Evolutionary conservation across 176 grass and related monocot genomes (phyloP), one percentile per base, ranked within the genome.

Genomic region (Eleusine indica): DNA sequence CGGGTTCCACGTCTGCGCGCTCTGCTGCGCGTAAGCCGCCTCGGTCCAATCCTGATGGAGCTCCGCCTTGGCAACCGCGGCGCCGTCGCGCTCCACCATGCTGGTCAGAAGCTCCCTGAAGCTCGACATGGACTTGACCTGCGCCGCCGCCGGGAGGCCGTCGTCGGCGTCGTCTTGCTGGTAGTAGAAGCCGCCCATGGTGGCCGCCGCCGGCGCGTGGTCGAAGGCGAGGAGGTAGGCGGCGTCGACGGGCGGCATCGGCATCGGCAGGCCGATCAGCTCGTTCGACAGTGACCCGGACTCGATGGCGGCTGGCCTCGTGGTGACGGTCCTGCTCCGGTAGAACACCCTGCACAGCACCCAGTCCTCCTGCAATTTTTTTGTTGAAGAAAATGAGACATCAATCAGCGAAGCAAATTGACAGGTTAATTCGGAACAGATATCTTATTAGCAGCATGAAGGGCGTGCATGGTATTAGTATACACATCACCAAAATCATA

Each of bases 261-360:
- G 57, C 37, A 48, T 39, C 19, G 67, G 47, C 73, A 82, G 8
- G 21, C 73, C 44, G 40, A 71, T 71, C 8, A 74, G 48, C 3
- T 90, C 79, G 28, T 67, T 17, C 60, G 49, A 68, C 7, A 68
- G 74, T 12, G 83, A 68, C 22, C 28, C 38, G 15, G 13, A 38
- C 22, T 79, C 84, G 22, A 74, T 69, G 51, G 68, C n/a, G 4
- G 49, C 7, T 15, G 73, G 19, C 18, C 60, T 48, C 19, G 80
- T 28, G 0, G 22, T 41, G 4, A 75, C 25, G 0, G 80, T 64
- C 42, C 74, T 61, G 75, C 75, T 88, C 83, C 91, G 86, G 88
- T 81, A 86, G 49, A 86, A 88, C 66, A 94, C 88, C 83, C 83
- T 80, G 62, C 88, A 94, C n/a, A 94, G 41, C 54, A 94, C 91